A percentile compares a stretch with the other conserved stretches of the same genome.
Evolutionary conservation across 805 yeast species (phyloP).

Genomic region (Wickerhamomyces hampshirensis): DNA sequence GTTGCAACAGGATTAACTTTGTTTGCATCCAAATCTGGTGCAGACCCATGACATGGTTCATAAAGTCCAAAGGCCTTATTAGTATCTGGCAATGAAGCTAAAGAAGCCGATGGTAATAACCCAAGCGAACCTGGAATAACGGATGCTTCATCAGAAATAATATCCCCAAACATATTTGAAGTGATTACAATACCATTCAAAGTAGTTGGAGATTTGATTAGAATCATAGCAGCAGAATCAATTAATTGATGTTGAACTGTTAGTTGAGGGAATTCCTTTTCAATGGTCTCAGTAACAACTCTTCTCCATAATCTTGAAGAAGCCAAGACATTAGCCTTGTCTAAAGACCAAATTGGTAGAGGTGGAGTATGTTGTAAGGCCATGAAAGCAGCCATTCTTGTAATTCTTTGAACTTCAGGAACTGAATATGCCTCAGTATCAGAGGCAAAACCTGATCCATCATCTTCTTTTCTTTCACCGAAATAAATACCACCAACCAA

Average conservation of each 20-base stretch:
- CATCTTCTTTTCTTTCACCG: slow-evolving; percentile 93
- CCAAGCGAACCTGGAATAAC: slow-evolving; percentile 98
- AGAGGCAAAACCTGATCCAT: slow-evolving; percentile 80
- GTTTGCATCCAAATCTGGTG: slow-evolving; percentile 85
- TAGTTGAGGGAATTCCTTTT: slow-evolving; percentile 86
- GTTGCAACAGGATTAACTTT: slow-evolving; percentile 96
- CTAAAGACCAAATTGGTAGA: slow-evolving; percentile 90
- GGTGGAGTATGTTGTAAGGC: slow-evolving; percentile 95
- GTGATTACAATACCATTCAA: slow-evolving; percentile 92
- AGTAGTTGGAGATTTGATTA: slow-evolving; percentile 85
- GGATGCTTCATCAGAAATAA: slow-evolving; percentile 95
- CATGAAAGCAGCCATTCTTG: slow-evolving; percentile 97
- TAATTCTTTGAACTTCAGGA: slow-evolving; percentile 89
- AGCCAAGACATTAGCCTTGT: slow-evolving; percentile 96
- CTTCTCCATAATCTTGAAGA: slow-evolving; percentile 95
- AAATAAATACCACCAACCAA: slow-evolving; percentile 97
- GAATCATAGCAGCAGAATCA: slow-evolving; percentile 98
- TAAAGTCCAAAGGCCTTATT: slow-evolving; percentile 93
- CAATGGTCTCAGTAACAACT: slow-evolving; percentile 81
- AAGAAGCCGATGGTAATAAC: slow-evolving; percentile 87
- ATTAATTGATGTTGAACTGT: slow-evolving; percentile 89
- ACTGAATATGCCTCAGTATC: slow-evolving; percentile 93
- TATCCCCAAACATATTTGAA: slow-evolving; percentile 97
- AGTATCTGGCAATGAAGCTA: slow-evolving; percentile 94
- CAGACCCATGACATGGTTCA: slow-evolving; percentile 98